phyloP scores from a whole-genome alignment of 768 basidiomycete species.

The Psilocybe tampanensis region DNA sequence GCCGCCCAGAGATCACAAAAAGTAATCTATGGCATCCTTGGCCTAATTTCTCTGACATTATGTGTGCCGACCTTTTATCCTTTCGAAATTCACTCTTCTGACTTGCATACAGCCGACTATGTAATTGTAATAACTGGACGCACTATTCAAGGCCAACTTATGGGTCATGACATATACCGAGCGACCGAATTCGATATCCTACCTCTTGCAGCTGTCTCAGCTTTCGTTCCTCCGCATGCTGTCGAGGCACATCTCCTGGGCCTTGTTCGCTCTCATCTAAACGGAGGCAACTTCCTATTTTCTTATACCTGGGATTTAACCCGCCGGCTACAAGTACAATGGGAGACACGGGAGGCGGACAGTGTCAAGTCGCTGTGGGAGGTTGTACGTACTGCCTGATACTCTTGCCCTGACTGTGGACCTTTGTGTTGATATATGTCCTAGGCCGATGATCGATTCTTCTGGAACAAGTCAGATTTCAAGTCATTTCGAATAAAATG shows the following conservation, averaged over 20 bases:
- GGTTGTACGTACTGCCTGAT: conserved; percentile 52
- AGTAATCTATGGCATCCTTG: conserved; percentile 74
- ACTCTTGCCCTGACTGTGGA: neutral
- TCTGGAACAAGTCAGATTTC: conserved; percentile 84
- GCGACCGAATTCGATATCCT: conserved; percentile 92
- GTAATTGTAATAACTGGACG: conserved; percentile 86
- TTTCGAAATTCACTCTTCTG: neutral
- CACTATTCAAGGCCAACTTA: conserved; percentile 73
- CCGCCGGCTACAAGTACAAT: conserved; percentile 82
- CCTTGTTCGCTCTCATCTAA: conserved; percentile 84
- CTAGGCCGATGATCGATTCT: conserved; percentile 94
- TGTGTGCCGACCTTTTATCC: conserved; percentile 46
- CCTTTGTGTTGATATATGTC: neutral
- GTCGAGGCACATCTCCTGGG: conserved; percentile 88
- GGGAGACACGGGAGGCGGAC: conserved; percentile 54
- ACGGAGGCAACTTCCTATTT: conserved; percentile 82
- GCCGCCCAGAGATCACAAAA: conserved; percentile 62
- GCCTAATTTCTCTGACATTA: conserved; percentile 74
- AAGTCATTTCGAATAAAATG: neutral
- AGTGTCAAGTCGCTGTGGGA: conserved; percentile 71
- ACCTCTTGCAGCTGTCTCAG: conserved; percentile 73
- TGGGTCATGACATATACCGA: conserved; percentile 86
- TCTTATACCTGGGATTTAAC: conserved; percentile 93
- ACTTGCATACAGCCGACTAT: conserved; percentile 80
- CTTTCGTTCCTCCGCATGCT: conserved; percentile 72